A percentile compares a stretch with the other conserved stretches of the same genome.
Conservation (phyloP, 495 filamentous ascomycete species). For the Patellaria atrata region DNA sequence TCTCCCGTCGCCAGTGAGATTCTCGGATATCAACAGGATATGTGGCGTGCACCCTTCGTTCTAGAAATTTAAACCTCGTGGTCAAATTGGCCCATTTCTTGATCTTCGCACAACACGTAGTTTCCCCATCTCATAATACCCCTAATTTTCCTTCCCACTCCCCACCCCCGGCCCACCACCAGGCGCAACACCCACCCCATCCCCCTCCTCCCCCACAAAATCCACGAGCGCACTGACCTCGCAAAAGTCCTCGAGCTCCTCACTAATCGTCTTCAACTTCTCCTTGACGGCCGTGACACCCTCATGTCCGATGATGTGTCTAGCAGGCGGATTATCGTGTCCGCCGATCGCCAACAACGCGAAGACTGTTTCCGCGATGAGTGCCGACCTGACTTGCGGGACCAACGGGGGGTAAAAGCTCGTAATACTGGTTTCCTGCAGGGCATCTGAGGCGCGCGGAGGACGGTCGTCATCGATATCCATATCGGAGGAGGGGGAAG, state of each 20-base stretch:
- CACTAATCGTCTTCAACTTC: slow-evolving; percentile 89
- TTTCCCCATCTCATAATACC: too few species aligned
- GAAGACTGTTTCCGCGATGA: slow-evolving; percentile 81
- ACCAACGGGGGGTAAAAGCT: slow-evolving; percentile 60
- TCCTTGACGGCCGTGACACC: slow-evolving; percentile 82
- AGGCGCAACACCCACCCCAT: slow-evolving; percentile 1
- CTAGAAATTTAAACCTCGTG: too few species aligned
- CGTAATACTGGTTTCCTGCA: slow-evolving; percentile 39
- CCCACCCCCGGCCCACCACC: slow-evolving; percentile 7
- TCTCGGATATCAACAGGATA: too few species aligned
- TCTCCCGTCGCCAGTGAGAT: too few species aligned
- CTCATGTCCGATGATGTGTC: slow-evolving; percentile 89
- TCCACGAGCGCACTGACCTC: slow-evolving; percentile 77
- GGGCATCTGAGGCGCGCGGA: slow-evolving; percentile 30
- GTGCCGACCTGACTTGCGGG: slow-evolving; percentile 44
- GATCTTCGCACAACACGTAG: too few species aligned
- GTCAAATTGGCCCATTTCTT: too few species aligned
- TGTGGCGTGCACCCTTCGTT: too few species aligned
- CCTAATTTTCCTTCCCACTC: too few species aligned
- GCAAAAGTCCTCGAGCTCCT: slow-evolving; percentile 92
- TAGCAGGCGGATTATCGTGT: slow-evolving; percentile 86
- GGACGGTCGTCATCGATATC: too few species aligned
- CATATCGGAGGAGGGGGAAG: slow-evolving; percentile 20
- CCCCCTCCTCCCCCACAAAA: slow-evolving; percentile 41
- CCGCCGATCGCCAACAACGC: slow-evolving; percentile 83